Evolutionary conservation across 192 early-diverging fungal genomes (phyloP), one percentile per base, ranked within the genome.

Genomic region (Oehlia diaphana): DNA sequence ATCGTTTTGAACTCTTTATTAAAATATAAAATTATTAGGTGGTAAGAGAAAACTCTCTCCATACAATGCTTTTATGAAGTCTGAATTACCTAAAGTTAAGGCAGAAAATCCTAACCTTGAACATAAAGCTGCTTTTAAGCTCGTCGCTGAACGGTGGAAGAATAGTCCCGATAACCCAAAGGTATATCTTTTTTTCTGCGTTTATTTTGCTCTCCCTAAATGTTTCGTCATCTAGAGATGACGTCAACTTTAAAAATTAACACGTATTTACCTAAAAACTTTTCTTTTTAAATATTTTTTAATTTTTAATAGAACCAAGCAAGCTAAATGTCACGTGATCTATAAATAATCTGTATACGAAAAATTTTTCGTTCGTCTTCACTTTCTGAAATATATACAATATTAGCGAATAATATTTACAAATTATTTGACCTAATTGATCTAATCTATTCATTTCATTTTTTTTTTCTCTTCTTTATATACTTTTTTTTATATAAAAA

Each of bases 21-120:
- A 69, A 12, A 26, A 50, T 58, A 12, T 69, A 68, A 31, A 35
- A 28, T 78, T 31, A 42, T 35, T 69, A 49, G 82, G 75, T 39
- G 70, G 75, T 73, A 79, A 75, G 23, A 87, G 87, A 81, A 90
- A 88, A 83, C 28, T 88, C 64, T 89, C 90, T 35, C 84, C 89
- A 71, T 93, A 93, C 86, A 92, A 93, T 86, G 85, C 84, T 80
- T 92, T 86, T 83, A 92, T 92, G 91, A 92, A 92, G 87, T 69
- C 81, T n/a, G 87, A 92, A 86, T 84, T 93, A 14, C 81, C 89
- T 80, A 89, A 89, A 83, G 87, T 89, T 88, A 93, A 93, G 89
- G 79, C 80, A 28, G 81, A 84, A 79, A 86, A 89, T 82, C 91
- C 92, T 21, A 71, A 72, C 65, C 83, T 92, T 50, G 72, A 82